Evolutionary conservation across 139 green algal genomes (phyloP).

Genomic region (Medakamo hakoo): DNA sequence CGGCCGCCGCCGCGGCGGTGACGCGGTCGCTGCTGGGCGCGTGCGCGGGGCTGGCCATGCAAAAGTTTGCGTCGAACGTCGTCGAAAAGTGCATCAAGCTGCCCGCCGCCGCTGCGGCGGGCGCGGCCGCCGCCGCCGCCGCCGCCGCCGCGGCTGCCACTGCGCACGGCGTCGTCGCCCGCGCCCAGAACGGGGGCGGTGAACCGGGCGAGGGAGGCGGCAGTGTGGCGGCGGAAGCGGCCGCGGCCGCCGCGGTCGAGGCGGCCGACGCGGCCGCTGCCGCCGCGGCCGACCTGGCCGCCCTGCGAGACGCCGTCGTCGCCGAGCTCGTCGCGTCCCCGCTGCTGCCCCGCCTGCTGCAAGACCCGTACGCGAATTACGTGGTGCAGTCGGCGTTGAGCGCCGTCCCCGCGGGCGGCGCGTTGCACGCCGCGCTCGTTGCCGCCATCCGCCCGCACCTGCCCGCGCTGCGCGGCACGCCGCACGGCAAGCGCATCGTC

Average conservation of each 20-base stretch:
- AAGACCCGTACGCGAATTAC: constrained; percentile 90
- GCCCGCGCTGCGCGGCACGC: constrained; percentile 64
- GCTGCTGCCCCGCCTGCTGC: constrained; percentile 62
- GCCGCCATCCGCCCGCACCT: constrained; percentile 85
- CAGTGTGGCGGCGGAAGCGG: too few relatives aligned
- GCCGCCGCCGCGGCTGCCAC: too few relatives aligned
- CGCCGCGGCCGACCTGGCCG: constrained; percentile 24
- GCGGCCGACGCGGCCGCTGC: neutral
- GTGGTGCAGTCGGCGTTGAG: constrained; percentile 59
- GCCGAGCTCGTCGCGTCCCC: constrained; percentile 62
- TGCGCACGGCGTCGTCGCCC: too few relatives aligned
- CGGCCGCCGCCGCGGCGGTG: constrained; percentile 34
- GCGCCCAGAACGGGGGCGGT: too few relatives aligned
- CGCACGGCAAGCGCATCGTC: constrained; percentile 95
- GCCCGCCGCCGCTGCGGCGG: constrained; percentile 18
- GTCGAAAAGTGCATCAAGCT: constrained; percentile 98
- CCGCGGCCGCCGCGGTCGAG: too few relatives aligned
- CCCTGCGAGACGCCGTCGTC: constrained; percentile 59
- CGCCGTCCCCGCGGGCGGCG: constrained; percentile 21
- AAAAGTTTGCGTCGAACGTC: constrained; percentile 97
- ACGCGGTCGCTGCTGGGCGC: constrained; percentile 62
- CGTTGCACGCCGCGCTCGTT: constrained; percentile 60
- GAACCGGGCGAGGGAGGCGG: too few relatives aligned
- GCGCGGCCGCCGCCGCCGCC: neutral
- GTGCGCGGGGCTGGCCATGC: constrained; percentile 69